phyloP scores from a whole-genome alignment of 805 yeast genomes.

The Teunomyces funiuensis region DNA sequence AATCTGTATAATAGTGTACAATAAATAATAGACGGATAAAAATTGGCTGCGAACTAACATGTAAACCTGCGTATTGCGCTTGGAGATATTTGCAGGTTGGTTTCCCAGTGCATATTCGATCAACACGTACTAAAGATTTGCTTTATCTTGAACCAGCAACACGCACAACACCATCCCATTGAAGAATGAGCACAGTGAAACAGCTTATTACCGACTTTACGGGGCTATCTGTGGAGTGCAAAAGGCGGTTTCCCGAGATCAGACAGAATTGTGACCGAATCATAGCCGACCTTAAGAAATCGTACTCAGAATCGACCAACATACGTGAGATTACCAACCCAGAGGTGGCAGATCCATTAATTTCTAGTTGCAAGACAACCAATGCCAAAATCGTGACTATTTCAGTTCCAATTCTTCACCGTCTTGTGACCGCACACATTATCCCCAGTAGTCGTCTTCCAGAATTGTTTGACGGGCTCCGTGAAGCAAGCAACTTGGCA shows the following conservation, averaged over 20 bases:
- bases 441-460: constrained; percentile 54
- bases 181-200: constrained; percentile 33
- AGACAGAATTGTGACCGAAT: constrained; percentile 43
- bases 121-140: constrained; percentile 1
- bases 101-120: background rate
- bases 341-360: constrained; percentile 50
- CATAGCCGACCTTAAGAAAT: constrained; percentile 13
- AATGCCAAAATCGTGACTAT: constrained; percentile 72
- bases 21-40: background rate
- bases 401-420: constrained; percentile 70
- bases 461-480: constrained; percentile 62
- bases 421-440: constrained; percentile 52
- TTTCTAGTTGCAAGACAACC: constrained; percentile 69
- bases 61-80: background rate
- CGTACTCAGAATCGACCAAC: constrained; percentile 18
- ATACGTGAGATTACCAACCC: constrained; percentile 31
- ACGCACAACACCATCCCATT: background rate
- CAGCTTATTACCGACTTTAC: constrained; percentile 59
- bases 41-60: constrained; percentile 5
- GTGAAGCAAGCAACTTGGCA: constrained; percentile 73
- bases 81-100: background rate
- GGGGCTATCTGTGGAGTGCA: constrained; percentile 64
- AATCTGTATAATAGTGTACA: background rate
- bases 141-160: background rate
- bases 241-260: constrained; percentile 69